Evolutionary conservation across 1,284 basidiomycete species (phyloP), one percentile per base, ranked within the genome.

Genomic region (Leccinum griseonigrum): DNA sequence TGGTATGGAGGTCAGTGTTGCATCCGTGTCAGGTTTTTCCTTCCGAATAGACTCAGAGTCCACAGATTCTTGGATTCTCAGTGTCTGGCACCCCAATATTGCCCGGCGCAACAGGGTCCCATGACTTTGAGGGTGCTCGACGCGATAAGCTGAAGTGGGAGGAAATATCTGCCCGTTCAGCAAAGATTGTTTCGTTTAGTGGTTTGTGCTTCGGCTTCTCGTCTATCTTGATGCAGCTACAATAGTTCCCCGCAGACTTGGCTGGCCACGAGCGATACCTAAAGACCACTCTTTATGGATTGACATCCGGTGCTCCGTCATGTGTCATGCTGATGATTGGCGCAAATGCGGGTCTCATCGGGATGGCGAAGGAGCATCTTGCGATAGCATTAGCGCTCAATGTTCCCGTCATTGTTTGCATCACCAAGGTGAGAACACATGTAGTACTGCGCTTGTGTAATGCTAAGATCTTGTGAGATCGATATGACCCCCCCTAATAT

Each of bases 401-500:
- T 68, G 92, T 99, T 1, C 97, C 97, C 1, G 90, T 99, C 38
- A 87, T 95, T 4, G 92, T 97, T 31, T 95, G 94, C 74, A 91
- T 98, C 57, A 98, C 96, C 14, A 98, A 98, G 83, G 93, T 92
- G 61, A 61, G 72, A 40, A 16, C 11, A 31, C 9, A 22, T 29
- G n/a, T 26, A 18, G 14, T 29, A 59, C 26, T 31, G 46, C 29
- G 32, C 10, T 51, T 22, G n/a, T 34, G 52, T 57, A 40, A 53
- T 56, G 46, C 55, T 71, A 26, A 69, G 43, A 22, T 60, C 43
- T 48, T 40, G 1, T 22, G n/a, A 67, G 92, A 93, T 97, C 71
- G 97, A 99, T 75, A 98, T 98, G 97, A 98, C 96, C 0, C 97
- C 97, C 1, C 83, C 90, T 14, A 94, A 97, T 66, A 90, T 97